Evolutionary conservation across 495 filamentous ascomycete genomes (phyloP), one percentile per base, ranked within the genome.

Genomic region (Hypoxylon subgilvum): DNA sequence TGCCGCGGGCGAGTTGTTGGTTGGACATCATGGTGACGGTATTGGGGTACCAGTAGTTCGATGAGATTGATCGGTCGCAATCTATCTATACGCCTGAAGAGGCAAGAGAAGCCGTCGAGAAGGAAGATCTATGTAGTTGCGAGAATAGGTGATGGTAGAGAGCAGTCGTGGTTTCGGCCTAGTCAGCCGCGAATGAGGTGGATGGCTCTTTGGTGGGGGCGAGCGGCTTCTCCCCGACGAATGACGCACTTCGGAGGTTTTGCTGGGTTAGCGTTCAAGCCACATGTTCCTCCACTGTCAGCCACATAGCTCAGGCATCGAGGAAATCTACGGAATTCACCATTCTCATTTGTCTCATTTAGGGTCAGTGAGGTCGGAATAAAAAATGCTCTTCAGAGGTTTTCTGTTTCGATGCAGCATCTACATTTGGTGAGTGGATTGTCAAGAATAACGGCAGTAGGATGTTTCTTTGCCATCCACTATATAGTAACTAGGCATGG

Each of bases 1-100:
- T 79, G 70, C 78, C 78, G 58, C 74, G 68, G 22, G 76, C 73
- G 48, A 79, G 74, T 67, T 80, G 78, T 64, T 76, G 74, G 59
- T 79, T 79, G 36, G 76, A 70, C 78, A 80, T 80, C 38, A 56
- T 75, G 67, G 19, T 36, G 35, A 14, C 14, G 10, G 25, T 30
- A 28, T 18, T 18, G 27, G 35, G 21, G 22, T 18, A 28, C n/a
- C n/a, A 22, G 18, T 12, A 5, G 12, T 16, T 41, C 35, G 51
- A 28, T 22, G 38, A 8, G 22, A 32, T 41, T 27, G 18, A 27
- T n/a, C n/a, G n/a, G n/a, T 25, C 16, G 28, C 10, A 36, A 17
- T 25, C 18, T 50, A 45, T 35, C 34, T 27, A 51, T 30, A 41
- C 46, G 7, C 14, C 32, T 31, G 10, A 23, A 9, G 16, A 34